Conservation (phyloP, 768 basidiomycete species). For the Lanmaoa pseudosensibilis region DNA sequence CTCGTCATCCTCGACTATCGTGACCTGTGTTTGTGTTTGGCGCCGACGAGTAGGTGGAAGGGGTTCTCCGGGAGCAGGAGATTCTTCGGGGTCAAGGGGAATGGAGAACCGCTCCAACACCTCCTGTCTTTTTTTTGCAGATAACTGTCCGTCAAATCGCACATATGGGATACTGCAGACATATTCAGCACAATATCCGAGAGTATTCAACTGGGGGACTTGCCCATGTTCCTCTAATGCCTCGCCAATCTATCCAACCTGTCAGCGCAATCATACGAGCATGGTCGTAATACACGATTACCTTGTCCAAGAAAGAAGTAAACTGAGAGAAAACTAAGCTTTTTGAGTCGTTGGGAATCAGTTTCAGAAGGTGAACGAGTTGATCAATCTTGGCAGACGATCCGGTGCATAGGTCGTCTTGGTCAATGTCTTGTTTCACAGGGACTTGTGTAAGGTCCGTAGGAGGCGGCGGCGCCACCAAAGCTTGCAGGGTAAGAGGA, state of each 20-base stretch:
- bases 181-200: conserved; percentile 2
- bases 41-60: conserved; percentile 9
- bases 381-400: conserved; percentile 88
- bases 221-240: conserved; percentile 65
- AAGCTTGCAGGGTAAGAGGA: conserved; percentile 48
- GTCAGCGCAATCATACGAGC: background rate
- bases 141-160: conserved; percentile 85
- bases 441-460: conserved; percentile 68
- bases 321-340: conserved; percentile 90
- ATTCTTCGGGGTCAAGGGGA: conserved; percentile 48
- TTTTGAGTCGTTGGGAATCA: conserved; percentile 72
- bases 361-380: conserved; percentile 65
- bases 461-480: conserved; percentile 63
- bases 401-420: conserved; percentile 43
- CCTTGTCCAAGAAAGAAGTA: conserved; percentile 82
- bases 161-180: conserved; percentile 64
- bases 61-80: conserved; percentile 16
- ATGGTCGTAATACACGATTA: conserved; percentile 19
- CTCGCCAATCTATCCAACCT: conserved; percentile 61
- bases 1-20: conserved; percentile 11
- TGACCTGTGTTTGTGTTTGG: conserved; percentile 6
- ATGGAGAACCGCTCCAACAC: conserved; percentile 71
- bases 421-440: conserved; percentile 40
- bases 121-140: conserved; percentile 76
- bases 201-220: conserved; percentile 13